These are phyloP conservation scores for Cornus suecica DNA, from an alignment of 148 eudicot genomes.

Conservation along the genomic window DNA sequence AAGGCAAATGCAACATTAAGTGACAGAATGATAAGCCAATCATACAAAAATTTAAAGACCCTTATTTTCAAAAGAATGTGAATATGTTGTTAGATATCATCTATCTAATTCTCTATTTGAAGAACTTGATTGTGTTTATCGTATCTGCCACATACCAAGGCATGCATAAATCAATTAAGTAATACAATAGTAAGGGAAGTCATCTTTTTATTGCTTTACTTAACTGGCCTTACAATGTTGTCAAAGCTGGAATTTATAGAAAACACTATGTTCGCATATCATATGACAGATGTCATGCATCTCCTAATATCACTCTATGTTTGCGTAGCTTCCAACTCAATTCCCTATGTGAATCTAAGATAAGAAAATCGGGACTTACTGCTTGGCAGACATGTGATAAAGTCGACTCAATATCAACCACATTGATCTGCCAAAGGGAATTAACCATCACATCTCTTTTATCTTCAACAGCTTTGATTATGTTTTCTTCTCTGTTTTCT, in stretches of 20 bases:
- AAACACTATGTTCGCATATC: neutral
- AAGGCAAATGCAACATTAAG: neutral
- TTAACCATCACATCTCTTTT: slow-evolving; percentile 78
- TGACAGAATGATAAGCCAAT: no score
- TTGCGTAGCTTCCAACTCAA: neutral
- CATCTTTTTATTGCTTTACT: neutral
- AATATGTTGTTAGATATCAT: no score
- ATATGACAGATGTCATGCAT: neutral
- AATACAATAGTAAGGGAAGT: neutral
- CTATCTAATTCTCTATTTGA: no score
- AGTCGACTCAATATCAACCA: slow-evolving; percentile 86
- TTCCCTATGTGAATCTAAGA: neutral
- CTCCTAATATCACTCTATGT: neutral
- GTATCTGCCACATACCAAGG: no score
- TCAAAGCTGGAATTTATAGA: neutral
- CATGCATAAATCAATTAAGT: neutral
- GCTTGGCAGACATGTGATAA: slow-evolving; percentile 82
- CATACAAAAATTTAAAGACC: no score
- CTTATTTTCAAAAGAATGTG: no score
- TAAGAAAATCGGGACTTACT: slow-evolving; percentile 41
- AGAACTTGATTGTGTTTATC: no score
- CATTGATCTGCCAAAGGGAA: slow-evolving; percentile 94
- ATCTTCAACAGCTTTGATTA: slow-evolving; percentile 71
- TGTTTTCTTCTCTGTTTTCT: slow-evolving; percentile 58
- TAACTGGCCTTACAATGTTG: no score